phyloP scores from a whole-genome alignment of 2,329 filamentous ascomycete genomes.

The Nemania sp. region DNA sequence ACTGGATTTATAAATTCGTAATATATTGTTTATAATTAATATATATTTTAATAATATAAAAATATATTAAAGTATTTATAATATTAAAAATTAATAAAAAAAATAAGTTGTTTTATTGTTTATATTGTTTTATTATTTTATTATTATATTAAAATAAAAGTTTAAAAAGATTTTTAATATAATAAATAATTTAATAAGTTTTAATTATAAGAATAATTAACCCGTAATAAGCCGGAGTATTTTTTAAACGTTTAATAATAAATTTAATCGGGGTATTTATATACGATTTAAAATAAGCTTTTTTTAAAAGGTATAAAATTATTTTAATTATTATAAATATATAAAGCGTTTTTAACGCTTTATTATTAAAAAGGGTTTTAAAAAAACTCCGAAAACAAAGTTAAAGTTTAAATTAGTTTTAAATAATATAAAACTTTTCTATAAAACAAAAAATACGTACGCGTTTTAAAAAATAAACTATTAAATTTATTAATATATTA shows the following conservation, averaged over 20 bases:
- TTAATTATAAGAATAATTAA: background rate
- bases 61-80: no score
- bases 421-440: background rate
- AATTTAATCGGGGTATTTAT: background rate
- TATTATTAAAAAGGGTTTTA: background rate
- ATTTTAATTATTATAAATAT: background rate
- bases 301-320: background rate
- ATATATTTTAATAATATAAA: no score
- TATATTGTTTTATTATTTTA: no score
- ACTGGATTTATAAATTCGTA: no score
- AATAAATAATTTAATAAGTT: background rate
- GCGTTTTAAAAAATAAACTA: background rate
- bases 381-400: background rate
- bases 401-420: background rate
- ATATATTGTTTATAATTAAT: no score
- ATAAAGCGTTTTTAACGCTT: background rate
- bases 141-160: background rate
- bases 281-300: background rate
- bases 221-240: no score
- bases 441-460: background rate
- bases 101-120: no score
- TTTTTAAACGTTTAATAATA: no score
- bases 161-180: background rate
- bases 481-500: background rate
- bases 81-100: no score